These are phyloP conservation scores for Fistulifera pelliculosa DNA, from an alignment of 108 stramenopile species.

Conservation along the genomic window DNA sequence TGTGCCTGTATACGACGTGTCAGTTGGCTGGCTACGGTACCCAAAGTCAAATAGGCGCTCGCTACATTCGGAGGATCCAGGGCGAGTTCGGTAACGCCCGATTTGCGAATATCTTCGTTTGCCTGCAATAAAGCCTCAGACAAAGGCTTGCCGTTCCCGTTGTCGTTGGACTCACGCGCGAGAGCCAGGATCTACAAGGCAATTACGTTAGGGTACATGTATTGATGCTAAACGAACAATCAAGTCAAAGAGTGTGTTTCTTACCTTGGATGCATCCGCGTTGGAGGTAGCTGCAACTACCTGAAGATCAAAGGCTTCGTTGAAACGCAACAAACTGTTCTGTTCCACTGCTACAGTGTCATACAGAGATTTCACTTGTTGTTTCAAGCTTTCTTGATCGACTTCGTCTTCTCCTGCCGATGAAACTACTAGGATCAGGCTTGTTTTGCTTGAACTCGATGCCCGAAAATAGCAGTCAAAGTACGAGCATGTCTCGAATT, in stretches of 20 bases:
- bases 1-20: conserved; percentile 51
- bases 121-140: conserved; percentile 14
- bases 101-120: conserved; percentile 16
- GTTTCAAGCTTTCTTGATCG: conserved; percentile 20
- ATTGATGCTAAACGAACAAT: background rate
- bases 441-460: conserved; percentile 8
- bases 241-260: conserved; percentile 1
- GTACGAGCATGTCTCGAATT: conserved; percentile 68
- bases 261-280: conserved; percentile 37
- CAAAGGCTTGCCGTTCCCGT: background rate
- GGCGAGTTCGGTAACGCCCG: conserved; percentile 33
- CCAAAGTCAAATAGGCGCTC: conserved; percentile 56
- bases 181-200: conserved; percentile 20
- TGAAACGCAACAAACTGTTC: conserved; percentile 15
- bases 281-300: conserved; percentile 27
- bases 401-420: conserved; percentile 22
- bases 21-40: conserved; percentile 58
- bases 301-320: conserved; percentile 42
- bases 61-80: conserved; percentile 64
- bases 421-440: conserved; percentile 41
- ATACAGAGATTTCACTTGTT: conserved; percentile 45
- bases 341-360: conserved; percentile 46
- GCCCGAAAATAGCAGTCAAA: conserved; percentile 64
- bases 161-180: conserved; percentile 4
- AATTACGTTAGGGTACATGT: background rate